phyloP scores from a whole-genome alignment of 805 yeast species.

The Candida hungchunana region DNA sequence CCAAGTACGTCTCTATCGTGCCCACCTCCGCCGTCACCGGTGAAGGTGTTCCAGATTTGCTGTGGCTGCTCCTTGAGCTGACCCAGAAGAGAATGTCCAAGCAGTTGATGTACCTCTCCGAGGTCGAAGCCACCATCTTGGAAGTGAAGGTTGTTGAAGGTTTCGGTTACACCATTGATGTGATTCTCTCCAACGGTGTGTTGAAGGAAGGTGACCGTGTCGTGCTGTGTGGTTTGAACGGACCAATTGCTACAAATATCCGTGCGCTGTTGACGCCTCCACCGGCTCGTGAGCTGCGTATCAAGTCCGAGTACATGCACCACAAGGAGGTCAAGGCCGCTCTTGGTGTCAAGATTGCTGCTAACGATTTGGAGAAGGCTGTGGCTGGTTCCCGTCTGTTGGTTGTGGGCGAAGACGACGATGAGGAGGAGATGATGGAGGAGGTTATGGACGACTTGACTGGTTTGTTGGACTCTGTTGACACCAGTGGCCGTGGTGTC shows the following conservation, averaged over 20 bases:
- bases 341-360: conserved; percentile 97
- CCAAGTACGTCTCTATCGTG: conserved; percentile 91
- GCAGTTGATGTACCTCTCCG: conserved; percentile 92
- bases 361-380: conserved; percentile 95
- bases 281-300: conserved; percentile 91
- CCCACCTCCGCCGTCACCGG: conserved; percentile 99
- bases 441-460: conserved; percentile 98
- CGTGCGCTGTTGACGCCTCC: conserved; percentile 97
- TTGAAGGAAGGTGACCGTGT: conserved; percentile 92
- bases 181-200: conserved; percentile 93
- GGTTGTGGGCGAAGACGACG: conserved; percentile 95
- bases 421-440: conserved; percentile 95
- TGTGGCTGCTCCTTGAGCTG: conserved; percentile 90
- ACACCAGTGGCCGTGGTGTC: conserved; percentile 93
- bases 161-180: conserved; percentile 98
- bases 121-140: conserved; percentile 91
- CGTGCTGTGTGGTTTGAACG: conserved; percentile 96
- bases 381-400: conserved; percentile 97
- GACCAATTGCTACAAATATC: conserved; percentile 94
- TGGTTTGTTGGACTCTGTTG: conserved; percentile 90
- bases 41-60: conserved; percentile 98
- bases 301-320: conserved; percentile 94
- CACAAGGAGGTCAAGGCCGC: conserved; percentile 99
- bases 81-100: conserved; percentile 99
- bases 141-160: conserved; percentile 99